Evolutionary conservation across 2,329 filamentous ascomycete species (phyloP), one percentile per base, ranked within the genome.

Genomic region (Fusarium virguliforme): DNA sequence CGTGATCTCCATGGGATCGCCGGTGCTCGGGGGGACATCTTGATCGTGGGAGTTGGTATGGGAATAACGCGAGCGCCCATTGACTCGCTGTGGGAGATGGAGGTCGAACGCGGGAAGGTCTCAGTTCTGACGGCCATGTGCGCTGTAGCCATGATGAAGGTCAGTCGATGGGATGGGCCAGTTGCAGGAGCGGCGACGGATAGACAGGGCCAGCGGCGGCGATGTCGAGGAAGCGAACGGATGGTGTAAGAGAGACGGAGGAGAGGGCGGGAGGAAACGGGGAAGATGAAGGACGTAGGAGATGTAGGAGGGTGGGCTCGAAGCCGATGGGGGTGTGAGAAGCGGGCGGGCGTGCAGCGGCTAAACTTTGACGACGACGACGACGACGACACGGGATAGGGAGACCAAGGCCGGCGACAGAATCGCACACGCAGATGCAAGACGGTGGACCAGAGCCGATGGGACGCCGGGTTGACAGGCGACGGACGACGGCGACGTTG

Each of bases 1-100:
- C 37, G 87, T 87, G 70, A 89, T 85, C 67, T 90, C 88, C 88
- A 90, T 91, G 65, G 87, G 87, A 63, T 89, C 87, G 72, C 85
- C 87, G 32, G 86, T 85, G 54, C 85, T 86, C 22, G 86, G 60
- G 87, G 84, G 70, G 89, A 89, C 81, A 87, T 88, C 78, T 87
- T 86, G 77, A 89, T 86, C 65, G 84, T 86, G 38, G 88, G 85
- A 62, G 85, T 84, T 67, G 86, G 82, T 71, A 90, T 88, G 59
- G 88, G 87, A 53, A 91, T 82, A 50, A 88, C 87, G 77, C 86
- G 86, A 73, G 83, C 80, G 76, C 84, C 83, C 81, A 85, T 84
- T 78, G 81, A 81, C 65, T 86, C 80, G 70, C 81, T 79, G 64
- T 83, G 81, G 70, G 79, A 77, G 71, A 81, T 75, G 70, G 80